Base-by-base conservation (phyloP, 768 basidiomycete species). In the Hydnomerulius pinastri region DNA sequence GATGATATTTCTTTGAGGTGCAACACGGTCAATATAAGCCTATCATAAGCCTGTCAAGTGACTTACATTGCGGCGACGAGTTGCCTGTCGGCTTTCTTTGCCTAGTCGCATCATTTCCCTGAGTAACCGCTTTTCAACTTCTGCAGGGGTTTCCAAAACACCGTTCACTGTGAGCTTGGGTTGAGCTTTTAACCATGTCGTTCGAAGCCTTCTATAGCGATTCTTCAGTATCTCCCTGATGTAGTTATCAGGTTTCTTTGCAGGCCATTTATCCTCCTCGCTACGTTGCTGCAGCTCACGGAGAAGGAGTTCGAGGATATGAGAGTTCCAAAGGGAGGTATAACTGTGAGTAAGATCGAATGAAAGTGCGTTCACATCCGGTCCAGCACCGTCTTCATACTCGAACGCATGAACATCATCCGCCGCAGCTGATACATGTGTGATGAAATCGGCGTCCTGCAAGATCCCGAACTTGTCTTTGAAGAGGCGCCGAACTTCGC, bases 401-500 rank as follows among this genome's bases (percentile, higher is more conserved):
- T 50, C 15, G n/a, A 48, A 57, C 2, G 29, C 42, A 21, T 45
- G 38, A 6, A 54, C 43, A 24, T 55, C 50, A 4, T 35, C 35
- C 4, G 8, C 21, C 9, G 23, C 13, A 2, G 50, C 50, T 2
- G 39, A 13, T 1, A 41, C 1, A 24, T 55, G 46, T 0, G n/a
- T 23, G 1, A 55, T 49, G 24, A 58, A 46, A 33, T 55, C 25
- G 2, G 15, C 2, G 4, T 58, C 50, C 15, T 57, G 53, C 8
- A 33, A 23, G 20, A 51, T 55, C 5, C 36, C 30, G 1, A 54
- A 33, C 28, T 3, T 35, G n/a, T 55, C 56, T n/a, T 57, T 57
- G 38, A 57, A 57, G 9, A 55, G 35, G 3, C 12, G 40, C 27
- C 12, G 33, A 21, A 56, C 47, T 41, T 57, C 44, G 2, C n/a